A percentile compares a stretch with the other conserved stretches of the same genome.
Conservation (phyloP, 306 rosid genomes). For the Medicago lupulina region DNA sequence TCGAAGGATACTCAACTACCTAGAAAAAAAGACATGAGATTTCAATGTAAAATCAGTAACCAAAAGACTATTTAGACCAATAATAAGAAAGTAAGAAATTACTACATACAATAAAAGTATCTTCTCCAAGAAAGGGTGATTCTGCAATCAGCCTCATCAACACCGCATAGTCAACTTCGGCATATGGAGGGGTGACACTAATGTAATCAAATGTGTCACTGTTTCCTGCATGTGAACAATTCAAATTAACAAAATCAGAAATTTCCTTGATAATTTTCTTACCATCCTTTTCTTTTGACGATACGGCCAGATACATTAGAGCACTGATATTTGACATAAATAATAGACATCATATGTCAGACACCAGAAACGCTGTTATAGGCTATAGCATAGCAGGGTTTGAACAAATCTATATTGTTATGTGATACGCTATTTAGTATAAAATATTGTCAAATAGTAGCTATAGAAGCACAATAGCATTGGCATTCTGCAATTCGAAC, state of each 20-base stretch:
- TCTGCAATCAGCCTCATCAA: constrained; percentile 80
- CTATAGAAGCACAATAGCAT: background rate
- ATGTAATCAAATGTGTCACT: constrained; percentile 79
- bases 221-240: constrained; percentile 57
- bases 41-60: constrained; percentile 26
- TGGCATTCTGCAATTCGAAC: background rate
- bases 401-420: too few species aligned
- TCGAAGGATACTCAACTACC: constrained; percentile 89
- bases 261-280: background rate
- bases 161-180: constrained; percentile 78
- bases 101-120: constrained; percentile 76
- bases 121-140: constrained; percentile 73
- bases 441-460: background rate
- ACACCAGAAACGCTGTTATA: too few species aligned
- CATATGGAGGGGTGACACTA: constrained; percentile 94
- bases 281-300: too few species aligned
- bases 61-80: constrained; percentile 26
- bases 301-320: too few species aligned
- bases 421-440: too few species aligned
- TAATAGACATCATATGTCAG: too few species aligned
- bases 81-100: constrained; percentile 33
- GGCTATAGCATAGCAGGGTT: too few species aligned
- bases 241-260: constrained; percentile 25
- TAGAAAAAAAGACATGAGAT: constrained; percentile 47
- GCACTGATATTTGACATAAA: too few species aligned